Conservation (phyloP, 2,329 filamentous ascomycete species). For the Aspergillus eucalypticola region DNA sequence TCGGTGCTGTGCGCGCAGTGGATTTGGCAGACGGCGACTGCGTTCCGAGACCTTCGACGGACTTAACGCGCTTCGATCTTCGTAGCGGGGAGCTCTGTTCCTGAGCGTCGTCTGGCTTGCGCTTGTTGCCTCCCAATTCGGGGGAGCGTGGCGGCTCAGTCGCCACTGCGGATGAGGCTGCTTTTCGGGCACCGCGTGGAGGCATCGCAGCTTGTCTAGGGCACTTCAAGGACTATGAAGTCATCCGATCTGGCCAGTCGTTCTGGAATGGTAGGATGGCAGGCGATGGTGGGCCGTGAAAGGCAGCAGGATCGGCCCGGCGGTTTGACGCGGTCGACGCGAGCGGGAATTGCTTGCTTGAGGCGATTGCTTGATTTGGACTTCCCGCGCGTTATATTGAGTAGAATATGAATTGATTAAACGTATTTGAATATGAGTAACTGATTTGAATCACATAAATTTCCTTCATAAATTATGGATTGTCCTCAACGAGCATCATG, state of each 20-base stretch:
- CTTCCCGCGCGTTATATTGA: not conserved
- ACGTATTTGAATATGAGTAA: not conserved
- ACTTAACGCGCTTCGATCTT: conserved; percentile 34
- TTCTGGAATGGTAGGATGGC: not conserved
- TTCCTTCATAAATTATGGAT: no score
- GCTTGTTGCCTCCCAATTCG: conserved; percentile 24
- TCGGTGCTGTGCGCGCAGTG: not conserved
- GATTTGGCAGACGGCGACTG: not conserved
- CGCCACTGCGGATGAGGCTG: conserved; percentile 9
- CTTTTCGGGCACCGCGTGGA: conserved; percentile 20
- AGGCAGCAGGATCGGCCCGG: not conserved
- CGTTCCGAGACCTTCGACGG: conserved; percentile 12
- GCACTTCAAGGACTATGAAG: not conserved
- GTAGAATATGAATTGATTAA: not conserved
- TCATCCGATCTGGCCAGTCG: not conserved
- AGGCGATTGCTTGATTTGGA: not conserved
- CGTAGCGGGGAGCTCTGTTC: conserved; percentile 28
- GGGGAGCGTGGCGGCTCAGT: conserved; percentile 10
- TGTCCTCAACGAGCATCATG: no score
- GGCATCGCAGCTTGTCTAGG: conserved; percentile 13
- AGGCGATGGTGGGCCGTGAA: not conserved
- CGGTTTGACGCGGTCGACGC: conserved; percentile 3
- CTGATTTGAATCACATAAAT: no score
- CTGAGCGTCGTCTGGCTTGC: conserved; percentile 28
- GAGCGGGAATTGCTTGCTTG: not conserved